These are phyloP conservation scores for Meyerozyma sp. DNA, from an alignment of 1,139 yeast genomes.

Conservation along the genomic window DNA sequence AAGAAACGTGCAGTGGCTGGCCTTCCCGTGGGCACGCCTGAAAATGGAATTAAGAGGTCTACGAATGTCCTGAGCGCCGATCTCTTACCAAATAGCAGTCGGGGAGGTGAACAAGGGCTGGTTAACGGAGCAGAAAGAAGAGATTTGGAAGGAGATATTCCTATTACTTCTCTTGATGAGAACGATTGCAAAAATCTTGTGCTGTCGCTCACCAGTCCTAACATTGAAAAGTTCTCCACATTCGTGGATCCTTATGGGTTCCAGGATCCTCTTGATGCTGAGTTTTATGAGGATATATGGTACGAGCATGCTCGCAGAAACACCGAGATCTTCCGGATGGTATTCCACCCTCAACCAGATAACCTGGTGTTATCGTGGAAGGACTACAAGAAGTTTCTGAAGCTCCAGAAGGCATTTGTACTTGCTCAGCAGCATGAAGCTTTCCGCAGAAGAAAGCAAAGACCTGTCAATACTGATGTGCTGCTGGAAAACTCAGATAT, in stretches of 20 bases:
- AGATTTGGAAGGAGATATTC: slow-evolving; percentile 27
- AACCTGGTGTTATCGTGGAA: slow-evolving; percentile 84
- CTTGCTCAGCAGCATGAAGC: slow-evolving; percentile 43
- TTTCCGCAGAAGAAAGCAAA: slow-evolving; percentile 19
- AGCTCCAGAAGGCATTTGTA: slow-evolving; percentile 51
- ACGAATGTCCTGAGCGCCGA: neutral
- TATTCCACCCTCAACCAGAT: slow-evolving; percentile 94
- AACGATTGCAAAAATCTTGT: slow-evolving; percentile 41
- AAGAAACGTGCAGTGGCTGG: slow-evolving; percentile 32
- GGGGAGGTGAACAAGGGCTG: slow-evolving; percentile 4
- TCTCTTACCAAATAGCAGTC: neutral
- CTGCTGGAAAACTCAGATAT: slow-evolving; percentile 12
- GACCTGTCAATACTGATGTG: slow-evolving; percentile 6
- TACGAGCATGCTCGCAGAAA: slow-evolving; percentile 77
- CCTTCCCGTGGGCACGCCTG: slow-evolving; percentile 7
- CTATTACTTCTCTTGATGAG: slow-evolving; percentile 44
- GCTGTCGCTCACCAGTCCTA: slow-evolving; percentile 25
- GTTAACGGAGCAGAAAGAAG: slow-evolving; percentile 1
- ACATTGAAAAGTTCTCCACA: slow-evolving; percentile 26
- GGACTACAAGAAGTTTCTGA: slow-evolving; percentile 71
- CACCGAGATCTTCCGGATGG: slow-evolving; percentile 73
- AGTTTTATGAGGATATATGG: slow-evolving; percentile 88
- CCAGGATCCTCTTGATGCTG: slow-evolving; percentile 75
- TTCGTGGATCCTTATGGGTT: slow-evolving; percentile 85
- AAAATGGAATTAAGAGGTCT: slow-evolving; percentile 1